Evolutionary conservation across 371 early-diverging fungal species (phyloP).

Genomic region (Encephalitozoon romaleae): DNA sequence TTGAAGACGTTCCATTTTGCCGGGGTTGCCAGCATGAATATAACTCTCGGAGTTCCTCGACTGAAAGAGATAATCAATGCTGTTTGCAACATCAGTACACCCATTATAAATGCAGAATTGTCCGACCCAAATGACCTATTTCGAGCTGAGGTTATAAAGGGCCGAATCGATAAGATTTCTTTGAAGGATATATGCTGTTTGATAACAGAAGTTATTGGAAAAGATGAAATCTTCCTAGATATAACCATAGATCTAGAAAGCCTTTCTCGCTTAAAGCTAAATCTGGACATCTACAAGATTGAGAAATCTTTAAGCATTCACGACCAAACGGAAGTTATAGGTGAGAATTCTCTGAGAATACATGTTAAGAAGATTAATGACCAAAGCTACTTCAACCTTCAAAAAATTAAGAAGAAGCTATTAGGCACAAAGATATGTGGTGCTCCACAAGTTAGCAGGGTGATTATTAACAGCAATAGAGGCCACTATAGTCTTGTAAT

Average conservation of each 20-base stretch:
- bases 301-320: slow-evolving; percentile 57
- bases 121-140: background rate
- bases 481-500: slow-evolving; percentile 65
- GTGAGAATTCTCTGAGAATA: slow-evolving; percentile 66
- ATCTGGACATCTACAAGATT: slow-evolving; percentile 78
- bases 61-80: slow-evolving; percentile 80
- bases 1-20: slow-evolving; percentile 99
- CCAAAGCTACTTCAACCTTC: slow-evolving; percentile 66
- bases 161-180: slow-evolving; percentile 75
- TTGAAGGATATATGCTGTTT: slow-evolving; percentile 66
- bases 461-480: slow-evolving; percentile 70
- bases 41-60: slow-evolving; percentile 96
- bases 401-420: slow-evolving; percentile 72
- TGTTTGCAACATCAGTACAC: slow-evolving; percentile 72
- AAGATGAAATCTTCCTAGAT: slow-evolving; percentile 11
- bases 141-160: slow-evolving; percentile 70
- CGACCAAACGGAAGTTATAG: slow-evolving; percentile 23
- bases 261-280: slow-evolving; percentile 59
- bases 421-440: slow-evolving; percentile 72
- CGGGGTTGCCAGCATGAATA: slow-evolving; percentile 95
- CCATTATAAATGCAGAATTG: slow-evolving; percentile 75
- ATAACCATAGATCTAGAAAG: slow-evolving; percentile 13
- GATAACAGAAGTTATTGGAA: background rate
- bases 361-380: slow-evolving; percentile 62
- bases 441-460: slow-evolving; percentile 71